Evolutionary conservation across 805 yeast genomes (phyloP).

Genomic region (Yamadazyma laniorum): DNA sequence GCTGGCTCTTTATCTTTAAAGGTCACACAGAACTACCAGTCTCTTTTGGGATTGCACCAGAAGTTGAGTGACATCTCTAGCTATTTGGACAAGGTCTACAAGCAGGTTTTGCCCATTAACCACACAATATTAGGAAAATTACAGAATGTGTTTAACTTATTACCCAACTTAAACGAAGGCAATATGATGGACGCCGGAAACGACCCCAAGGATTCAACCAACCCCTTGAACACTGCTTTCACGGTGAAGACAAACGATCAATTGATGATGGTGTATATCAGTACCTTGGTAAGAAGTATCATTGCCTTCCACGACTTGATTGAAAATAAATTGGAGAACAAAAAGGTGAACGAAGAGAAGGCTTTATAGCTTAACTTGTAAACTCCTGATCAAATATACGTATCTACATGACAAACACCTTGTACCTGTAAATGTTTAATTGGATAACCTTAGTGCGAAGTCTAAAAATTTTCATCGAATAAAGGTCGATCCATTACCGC

Average conservation of each 20-base stretch:
- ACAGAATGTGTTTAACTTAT: slow-evolving; percentile 89
- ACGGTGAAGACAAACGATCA: slow-evolving; percentile 94
- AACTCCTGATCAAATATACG: neutral
- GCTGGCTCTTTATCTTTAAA: slow-evolving; percentile 87
- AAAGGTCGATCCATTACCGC: slow-evolving; percentile 1
- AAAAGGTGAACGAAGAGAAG: slow-evolving; percentile 39
- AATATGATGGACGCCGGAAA: slow-evolving; percentile 16
- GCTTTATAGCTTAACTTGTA: slow-evolving; percentile 8
- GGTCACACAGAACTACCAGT: slow-evolving; percentile 85
- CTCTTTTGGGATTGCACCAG: slow-evolving; percentile 80
- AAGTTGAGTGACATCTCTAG: slow-evolving; percentile 73
- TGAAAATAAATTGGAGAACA: slow-evolving; percentile 90
- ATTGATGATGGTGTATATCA: slow-evolving; percentile 87
- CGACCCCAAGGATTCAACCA: slow-evolving; percentile 26
- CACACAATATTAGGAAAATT: slow-evolving; percentile 87
- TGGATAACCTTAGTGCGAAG: slow-evolving; percentile 9
- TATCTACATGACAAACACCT: too few relatives aligned
- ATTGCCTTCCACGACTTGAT: slow-evolving; percentile 95
- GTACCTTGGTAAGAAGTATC: slow-evolving; percentile 87
- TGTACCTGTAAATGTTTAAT: too few relatives aligned
- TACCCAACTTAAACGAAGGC: slow-evolving; percentile 66
- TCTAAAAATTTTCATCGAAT: slow-evolving; percentile 9
- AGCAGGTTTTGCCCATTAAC: slow-evolving; percentile 76
- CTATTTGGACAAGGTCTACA: slow-evolving; percentile 73
- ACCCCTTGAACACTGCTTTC: slow-evolving; percentile 72